Evolutionary conservation across 805 yeast species (phyloP), one percentile per base, ranked within the genome.

Genomic region (Metschnikowia continentalis): DNA sequence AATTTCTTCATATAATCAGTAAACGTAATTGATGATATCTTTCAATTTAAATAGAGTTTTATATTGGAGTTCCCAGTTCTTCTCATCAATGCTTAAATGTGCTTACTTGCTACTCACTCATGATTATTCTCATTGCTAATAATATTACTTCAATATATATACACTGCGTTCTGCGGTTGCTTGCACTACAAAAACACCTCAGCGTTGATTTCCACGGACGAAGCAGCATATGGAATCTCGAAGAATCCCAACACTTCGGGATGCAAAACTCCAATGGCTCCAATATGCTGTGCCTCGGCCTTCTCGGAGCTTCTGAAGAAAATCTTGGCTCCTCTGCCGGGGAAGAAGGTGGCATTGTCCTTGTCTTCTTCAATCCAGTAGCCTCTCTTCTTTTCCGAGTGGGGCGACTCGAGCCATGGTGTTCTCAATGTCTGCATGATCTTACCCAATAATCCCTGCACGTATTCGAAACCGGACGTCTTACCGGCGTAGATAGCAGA

Each of bases 381-480:
- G 48, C 97, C 97, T 74, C 94, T 88, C 40, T 63, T 58, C 54
- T 74, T 79, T 37, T 74, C 69, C 36, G 78, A 65, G 36, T 65
- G 67, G 14, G 82, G 79, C 54, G 80, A 77, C 54, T 79, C 84
- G 53, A 87, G 71, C 94, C 96, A 88, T 42, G 82, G 81, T 35
- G 95, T 83, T 78, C 97, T 87, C 75, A 94, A 80, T 63, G 97
- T 92, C 75, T 90, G 92, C 97, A 94, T 91, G 56, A 95, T 75
- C 63, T 96, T 88, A 61, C 96, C 97, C 54, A 94, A 78, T 59
- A 94, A 77, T 60, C 99, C 99, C 75, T 94, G 99, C 47, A 90
- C 89, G 57, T 77, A 78, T 74, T 94, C 99, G 65, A 94, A 94
- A 52, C 97, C 97, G 15, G 97, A 88, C 15, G 91, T 83, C 71